Conservation (phyloP, 345 rosid species). For the Acer yangbiense region DNA sequence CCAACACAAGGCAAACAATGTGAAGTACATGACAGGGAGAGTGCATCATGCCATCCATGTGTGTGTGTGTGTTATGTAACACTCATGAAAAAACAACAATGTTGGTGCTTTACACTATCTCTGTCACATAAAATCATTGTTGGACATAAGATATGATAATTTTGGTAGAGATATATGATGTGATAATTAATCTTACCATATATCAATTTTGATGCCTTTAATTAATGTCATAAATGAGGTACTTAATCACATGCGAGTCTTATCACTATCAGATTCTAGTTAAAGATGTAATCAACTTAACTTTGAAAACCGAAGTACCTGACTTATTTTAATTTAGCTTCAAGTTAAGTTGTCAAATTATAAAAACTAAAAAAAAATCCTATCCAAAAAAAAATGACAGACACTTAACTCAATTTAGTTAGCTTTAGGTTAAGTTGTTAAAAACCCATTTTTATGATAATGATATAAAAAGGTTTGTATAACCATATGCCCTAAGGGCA, state of each 20-base stretch:
- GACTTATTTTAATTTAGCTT: not conserved
- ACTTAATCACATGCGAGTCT: not conserved
- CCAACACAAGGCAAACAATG: slow-evolving; percentile 2
- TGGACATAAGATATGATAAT: no score
- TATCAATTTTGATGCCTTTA: not conserved
- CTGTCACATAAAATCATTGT: not conserved
- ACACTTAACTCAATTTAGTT: not conserved
- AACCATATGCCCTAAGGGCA: no score
- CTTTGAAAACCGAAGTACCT: not conserved
- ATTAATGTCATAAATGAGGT: not conserved
- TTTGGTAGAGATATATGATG: not conserved
- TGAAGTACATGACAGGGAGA: not conserved
- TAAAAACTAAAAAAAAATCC: not conserved
- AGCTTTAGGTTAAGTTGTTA: not conserved
- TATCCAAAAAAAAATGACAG: not conserved
- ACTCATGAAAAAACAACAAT: not conserved
- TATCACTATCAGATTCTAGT: no score
- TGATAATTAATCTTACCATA: not conserved
- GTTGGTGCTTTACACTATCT: not conserved
- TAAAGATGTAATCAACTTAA: not conserved
- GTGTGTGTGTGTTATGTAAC: not conserved
- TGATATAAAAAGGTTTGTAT: no score
- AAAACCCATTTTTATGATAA: no score
- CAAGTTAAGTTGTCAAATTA: no score
- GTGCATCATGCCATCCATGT: not conserved